A percentile compares a stretch with the other conserved stretches of the same genome.
Evolutionary conservation across 805 yeast genomes (phyloP).

Genomic region (Candida awuae): DNA sequence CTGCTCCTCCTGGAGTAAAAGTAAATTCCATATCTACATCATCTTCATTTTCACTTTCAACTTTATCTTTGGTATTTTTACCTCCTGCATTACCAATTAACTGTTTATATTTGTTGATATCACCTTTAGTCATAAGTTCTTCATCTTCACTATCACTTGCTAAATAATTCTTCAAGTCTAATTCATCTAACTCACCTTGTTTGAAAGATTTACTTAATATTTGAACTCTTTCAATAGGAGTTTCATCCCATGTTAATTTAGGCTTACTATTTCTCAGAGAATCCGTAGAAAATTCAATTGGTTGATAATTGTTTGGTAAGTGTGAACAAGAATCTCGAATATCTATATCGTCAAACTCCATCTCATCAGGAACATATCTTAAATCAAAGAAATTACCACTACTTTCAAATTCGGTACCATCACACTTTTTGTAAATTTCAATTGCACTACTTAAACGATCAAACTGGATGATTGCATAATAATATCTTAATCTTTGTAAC

Average conservation of each 20-base stretch:
- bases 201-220: slow-evolving; percentile 75
- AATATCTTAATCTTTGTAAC: slow-evolving; percentile 84
- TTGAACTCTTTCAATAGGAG: slow-evolving; percentile 80
- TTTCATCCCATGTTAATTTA: slow-evolving; percentile 96
- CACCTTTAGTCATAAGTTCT: slow-evolving; percentile 33
- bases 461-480: slow-evolving; percentile 84
- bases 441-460: slow-evolving; percentile 66
- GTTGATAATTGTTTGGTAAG: slow-evolving; percentile 73
- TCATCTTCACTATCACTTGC: slow-evolving; percentile 69
- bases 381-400: slow-evolving; percentile 92
- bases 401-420: slow-evolving; percentile 92
- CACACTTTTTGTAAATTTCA: slow-evolving; percentile 75
- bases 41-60: slow-evolving; percentile 37
- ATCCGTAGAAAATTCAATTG: slow-evolving; percentile 77
- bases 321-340: slow-evolving; percentile 67
- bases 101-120: slow-evolving; percentile 54
- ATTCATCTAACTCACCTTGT: slow-evolving; percentile 79
- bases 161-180: slow-evolving; percentile 87
- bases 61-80: slow-evolving; percentile 3
- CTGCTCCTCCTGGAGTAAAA: slow-evolving; percentile 69
- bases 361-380: slow-evolving; percentile 87
- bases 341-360: slow-evolving; percentile 66
- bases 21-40: slow-evolving; percentile 93
- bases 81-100: slow-evolving; percentile 22
- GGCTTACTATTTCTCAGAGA: slow-evolving; percentile 96